Evolutionary conservation across 257 asterid species (phyloP), one percentile per base, ranked within the genome.

Genomic region (Nyctanthes arbortristis): DNA sequence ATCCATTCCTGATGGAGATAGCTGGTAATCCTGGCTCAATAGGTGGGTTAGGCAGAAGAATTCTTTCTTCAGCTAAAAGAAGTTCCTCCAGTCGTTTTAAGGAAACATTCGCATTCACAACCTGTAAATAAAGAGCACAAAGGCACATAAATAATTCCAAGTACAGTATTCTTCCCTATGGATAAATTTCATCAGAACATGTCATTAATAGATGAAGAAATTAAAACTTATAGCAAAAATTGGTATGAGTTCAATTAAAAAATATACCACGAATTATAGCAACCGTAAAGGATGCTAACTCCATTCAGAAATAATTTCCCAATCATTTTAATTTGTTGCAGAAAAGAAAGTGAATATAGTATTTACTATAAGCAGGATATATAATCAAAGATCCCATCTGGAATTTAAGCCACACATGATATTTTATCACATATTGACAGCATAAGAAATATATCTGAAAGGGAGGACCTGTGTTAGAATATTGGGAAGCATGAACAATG

Each of bases 401-500:
- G 14, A 52, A 52, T 52, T 52, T 52, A 7, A 52, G 59, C 59
- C 16, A 24, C 28, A 52, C 31, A 24, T 20, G 29, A 52, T 45
- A 45, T 45, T 20, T 8, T 52, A 24, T 52, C 6, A 20, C 0
- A n/a, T 27, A 9, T 24, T n/a, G 24, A n/a, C 9, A 52, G 22
- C 8, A 52, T 33, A 2, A 20, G 30, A 61, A 61, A 61, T 61
- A 4, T 61, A n/a, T 61, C 25, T 5, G 47, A 36, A 32, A 61
- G 43, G 45, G 10, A n/a, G 39, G 59, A 91, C 98, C 96, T 85
- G 96, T 33, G 97, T 93, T 66, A 93, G 89, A 29, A 87, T 80
- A 70, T 86, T 91, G 24, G 97, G 99, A 84, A 93, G 99, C 99
- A 93, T 86, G 91, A 83, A 84, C 49, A 93, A 83, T 3, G 97